These are phyloP conservation scores for Trifolium dubium DNA, from an alignment of 306 rosid genomes.

Conservation along the genomic window DNA sequence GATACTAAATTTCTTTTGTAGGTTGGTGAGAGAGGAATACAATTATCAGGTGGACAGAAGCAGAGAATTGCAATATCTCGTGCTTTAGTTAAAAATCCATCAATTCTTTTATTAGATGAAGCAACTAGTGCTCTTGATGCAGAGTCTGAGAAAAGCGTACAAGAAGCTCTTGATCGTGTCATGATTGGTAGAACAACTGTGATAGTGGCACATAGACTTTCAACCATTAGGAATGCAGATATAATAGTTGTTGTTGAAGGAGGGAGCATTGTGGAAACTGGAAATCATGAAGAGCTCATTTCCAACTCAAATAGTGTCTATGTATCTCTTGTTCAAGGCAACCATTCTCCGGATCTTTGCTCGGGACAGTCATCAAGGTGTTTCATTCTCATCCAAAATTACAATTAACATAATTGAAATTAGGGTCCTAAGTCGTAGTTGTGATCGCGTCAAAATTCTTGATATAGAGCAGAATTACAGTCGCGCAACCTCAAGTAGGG, in stretches of 20 bases:
- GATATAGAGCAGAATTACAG: background rate
- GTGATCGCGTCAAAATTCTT: background rate
- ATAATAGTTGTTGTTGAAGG: slow-evolving; percentile 70
- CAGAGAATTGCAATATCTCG: slow-evolving; percentile 91
- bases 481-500: background rate
- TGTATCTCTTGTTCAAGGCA: slow-evolving; percentile 68
- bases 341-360: slow-evolving; percentile 51
- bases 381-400: slow-evolving; percentile 22
- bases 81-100: slow-evolving; percentile 83
- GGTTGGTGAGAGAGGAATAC: slow-evolving; percentile 99
- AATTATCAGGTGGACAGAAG: slow-evolving; percentile 91
- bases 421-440: background rate
- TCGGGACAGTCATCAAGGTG: slow-evolving; percentile 68
- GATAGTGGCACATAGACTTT: slow-evolving; percentile 86
- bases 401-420: background rate
- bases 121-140: slow-evolving; percentile 93
- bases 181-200: slow-evolving; percentile 93
- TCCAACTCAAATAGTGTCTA: slow-evolving; percentile 62
- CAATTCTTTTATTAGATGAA: slow-evolving; percentile 80
- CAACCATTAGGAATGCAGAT: slow-evolving; percentile 83
- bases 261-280: slow-evolving; percentile 80
- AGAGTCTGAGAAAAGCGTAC: slow-evolving; percentile 93
- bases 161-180: slow-evolving; percentile 90
- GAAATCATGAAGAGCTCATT: slow-evolving; percentile 87
- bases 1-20: slow-evolving; percentile 34